phyloP scores from a whole-genome alignment of 176 grass and related monocot species.

The Tillandsia leiboldiana region DNA sequence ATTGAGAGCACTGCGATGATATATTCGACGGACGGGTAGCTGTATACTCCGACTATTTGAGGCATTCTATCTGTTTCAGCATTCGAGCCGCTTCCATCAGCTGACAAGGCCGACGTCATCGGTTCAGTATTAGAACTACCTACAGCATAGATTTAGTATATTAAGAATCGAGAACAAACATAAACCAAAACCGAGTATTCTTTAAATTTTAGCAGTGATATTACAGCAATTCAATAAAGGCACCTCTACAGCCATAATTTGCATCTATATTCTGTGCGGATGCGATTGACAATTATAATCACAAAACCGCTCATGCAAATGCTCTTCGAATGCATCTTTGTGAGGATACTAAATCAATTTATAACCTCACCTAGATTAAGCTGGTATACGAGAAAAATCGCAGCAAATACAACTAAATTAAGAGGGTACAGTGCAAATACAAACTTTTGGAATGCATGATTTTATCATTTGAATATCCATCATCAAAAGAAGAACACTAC shows the following conservation, averaged over 20 bases:
- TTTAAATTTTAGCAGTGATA: neutral
- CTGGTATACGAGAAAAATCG: no score
- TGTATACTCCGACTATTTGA: slow-evolving; percentile 44
- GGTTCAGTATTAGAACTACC: neutral
- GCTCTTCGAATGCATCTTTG: no score
- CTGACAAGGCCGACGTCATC: neutral
- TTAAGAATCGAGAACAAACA: neutral
- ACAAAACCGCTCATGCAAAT: no score
- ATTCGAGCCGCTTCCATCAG: slow-evolving; percentile 3
- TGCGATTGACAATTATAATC: no score
- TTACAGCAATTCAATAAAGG: neutral
- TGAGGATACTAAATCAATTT: no score
- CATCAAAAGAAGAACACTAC: neutral
- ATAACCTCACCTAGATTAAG: no score
- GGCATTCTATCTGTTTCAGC: slow-evolving; percentile 24
- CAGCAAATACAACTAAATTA: no score
- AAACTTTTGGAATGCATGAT: no score
- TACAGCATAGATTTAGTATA: neutral
- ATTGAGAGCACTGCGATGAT: slow-evolving; percentile 50
- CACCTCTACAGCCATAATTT: no score
- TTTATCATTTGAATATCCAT: neutral
- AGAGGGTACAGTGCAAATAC: no score
- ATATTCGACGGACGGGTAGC: slow-evolving; percentile 57
- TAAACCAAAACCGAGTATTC: no score
- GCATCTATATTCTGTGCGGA: no score